Conservation (phyloP, 2,329 filamentous ascomycete genomes). For the Aspergillus sp. region DNA sequence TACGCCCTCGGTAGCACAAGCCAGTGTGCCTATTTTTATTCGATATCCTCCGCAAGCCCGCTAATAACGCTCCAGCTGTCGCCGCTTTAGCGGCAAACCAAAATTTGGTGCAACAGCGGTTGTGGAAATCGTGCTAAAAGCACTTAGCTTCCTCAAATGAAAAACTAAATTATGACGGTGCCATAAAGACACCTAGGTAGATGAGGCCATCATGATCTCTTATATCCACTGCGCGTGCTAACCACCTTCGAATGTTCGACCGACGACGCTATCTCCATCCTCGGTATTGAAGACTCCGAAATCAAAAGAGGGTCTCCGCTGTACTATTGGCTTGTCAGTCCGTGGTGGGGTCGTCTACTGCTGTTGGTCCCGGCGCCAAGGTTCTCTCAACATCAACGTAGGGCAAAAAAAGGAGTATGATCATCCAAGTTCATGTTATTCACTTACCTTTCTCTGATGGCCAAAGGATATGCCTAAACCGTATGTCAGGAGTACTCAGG, state of each 20-base stretch:
- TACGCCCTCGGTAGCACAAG: not conserved
- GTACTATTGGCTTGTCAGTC: not conserved
- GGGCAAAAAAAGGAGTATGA: not conserved
- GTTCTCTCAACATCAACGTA: not conserved
- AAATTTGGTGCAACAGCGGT: not conserved
- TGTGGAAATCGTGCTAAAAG: not conserved
- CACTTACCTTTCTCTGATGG: not conserved
- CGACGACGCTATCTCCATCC: not conserved
- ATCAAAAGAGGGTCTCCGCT: not conserved
- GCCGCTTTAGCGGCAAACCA: not conserved
- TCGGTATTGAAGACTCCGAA: not conserved
- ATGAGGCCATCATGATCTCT: not conserved
- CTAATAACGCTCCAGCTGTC: not conserved
- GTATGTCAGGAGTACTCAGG: too few species aligned
- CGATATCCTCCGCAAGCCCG: not conserved
- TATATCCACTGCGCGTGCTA: not conserved
- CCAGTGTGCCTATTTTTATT: not conserved
- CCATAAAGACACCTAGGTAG: not conserved
- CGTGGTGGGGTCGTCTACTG: not conserved
- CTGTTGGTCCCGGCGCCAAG: not conserved
- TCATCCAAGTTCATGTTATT: not conserved
- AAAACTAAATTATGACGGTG: not conserved
- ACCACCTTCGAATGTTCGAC: not conserved
- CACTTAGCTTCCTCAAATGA: not conserved
- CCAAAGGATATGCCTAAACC: too few species aligned